Base-by-base conservation (phyloP, 129 eudicot genomes). In the Flaveria linearis region DNA sequence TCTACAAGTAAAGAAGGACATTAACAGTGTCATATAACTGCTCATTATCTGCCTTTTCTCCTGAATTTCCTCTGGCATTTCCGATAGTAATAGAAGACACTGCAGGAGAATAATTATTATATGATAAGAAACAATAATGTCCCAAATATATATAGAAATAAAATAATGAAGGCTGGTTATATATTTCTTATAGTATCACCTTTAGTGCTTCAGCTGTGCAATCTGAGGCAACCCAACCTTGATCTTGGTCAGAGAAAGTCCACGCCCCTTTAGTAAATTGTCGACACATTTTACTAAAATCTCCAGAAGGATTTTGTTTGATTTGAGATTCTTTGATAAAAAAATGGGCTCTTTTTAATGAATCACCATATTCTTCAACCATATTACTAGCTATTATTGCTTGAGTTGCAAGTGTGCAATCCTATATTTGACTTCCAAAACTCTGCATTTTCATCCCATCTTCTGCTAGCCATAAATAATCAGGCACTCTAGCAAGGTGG, bases 371-470 rank as follows among this genome's bases (percentile, higher is more conserved):
- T 73, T 91, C 97, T 62, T 88, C 95, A 20, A 85, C 85, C 97
- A 91, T 87, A 23, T 82, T 80, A 69, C 78, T 88, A 41, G 96
- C 78, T 2, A 91, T 81, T 64, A 91, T 77, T 79, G 96, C 97
- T 74, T 87, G 97, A 72, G 92, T 88, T 43, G 95, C 89, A 50
- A 91, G 84, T 72, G 76, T 30, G 49, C 89, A 85, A 67, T 91
- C 97, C 97, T 92, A 91, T 7, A 85, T 0, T 67, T 91, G 97
- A 78, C 97, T 88, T 60, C 97, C 95, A 82, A 85, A 91, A 73
- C 88, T 85, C 82, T 91, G 97, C 92, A 85, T 80, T 30, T 80
- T 91, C 95, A 91, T 88, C 64, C 97, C 97, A 82, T 91, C 97
- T 75, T 91, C 97, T 16, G 97, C 95, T 26, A 91, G 72, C 97